Base-by-base conservation (phyloP, 805 yeast species). In the Nakazawaea sp. region DNA sequence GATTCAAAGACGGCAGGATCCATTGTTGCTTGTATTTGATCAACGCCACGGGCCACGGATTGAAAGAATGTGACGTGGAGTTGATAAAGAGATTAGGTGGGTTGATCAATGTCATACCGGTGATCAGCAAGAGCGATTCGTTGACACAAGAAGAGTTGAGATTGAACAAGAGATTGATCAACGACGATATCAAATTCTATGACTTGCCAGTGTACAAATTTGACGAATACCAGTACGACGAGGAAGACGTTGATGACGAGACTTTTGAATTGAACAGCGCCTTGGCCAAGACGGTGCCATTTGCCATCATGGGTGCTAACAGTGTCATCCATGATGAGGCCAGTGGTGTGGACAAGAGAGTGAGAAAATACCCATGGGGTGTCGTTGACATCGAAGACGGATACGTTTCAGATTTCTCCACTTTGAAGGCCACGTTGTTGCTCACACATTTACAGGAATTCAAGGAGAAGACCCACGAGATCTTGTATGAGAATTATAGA, bases 391-490 rank as follows among this genome's bases (percentile, higher is more conserved):
- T 74, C 29, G 77, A 74, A 40, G 70, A 70, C 39, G 80, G 89
- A 24, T 81, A 80, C 38, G 70, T 75, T 44, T 81, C 87, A 45
- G 96, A 88, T 59, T 83, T 88, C 55, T 74, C 85, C 30, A 72
- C 83, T 29, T 68, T 88, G 57, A 78, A 88, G 56, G 86, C 85
- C 51, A 75, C 88, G 4, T 64, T 88, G 42, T 71, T 88, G 51
- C 81, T 84, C 50, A 78, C 92, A 13, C 96, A 87, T 61, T 70
- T 88, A 59, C 80, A 80, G 55, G 96, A 88, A 54, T 76, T 88
- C 59, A 86, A 86, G 61, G 96, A 88, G 50, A 70, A 75, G 51
- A 88, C 97, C 6, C 94, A 84, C 56, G 95, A 87, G 55, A 72
- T 79, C 28, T 64, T 88, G 45, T 88, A 88, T 58, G 97, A 88